Evolutionary conservation across 139 green algal species (phyloP), one percentile per base, ranked within the genome.

Genomic region (Nannochloris sp.): DNA sequence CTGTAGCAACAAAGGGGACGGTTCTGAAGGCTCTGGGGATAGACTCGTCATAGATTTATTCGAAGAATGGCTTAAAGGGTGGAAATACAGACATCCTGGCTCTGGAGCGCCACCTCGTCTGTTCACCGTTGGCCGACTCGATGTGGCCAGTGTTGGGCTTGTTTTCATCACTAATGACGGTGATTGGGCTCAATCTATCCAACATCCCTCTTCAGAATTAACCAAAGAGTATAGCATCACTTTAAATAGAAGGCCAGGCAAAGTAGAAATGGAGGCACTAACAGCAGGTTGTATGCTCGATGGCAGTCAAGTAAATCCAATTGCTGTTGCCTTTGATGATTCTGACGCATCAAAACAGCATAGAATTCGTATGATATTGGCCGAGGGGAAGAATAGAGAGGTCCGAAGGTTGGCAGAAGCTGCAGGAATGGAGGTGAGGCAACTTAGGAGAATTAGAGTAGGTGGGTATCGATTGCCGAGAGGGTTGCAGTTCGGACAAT

Each of bases 141-240:
- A 99, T 62, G 90, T 92, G 5, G 65, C 80, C 12, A 87, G 88
- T 8, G 84, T 82, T 5, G 93, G 93, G 0, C 84, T 99, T 29
- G 77, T 99, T 24, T 80, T 99, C 12, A 76, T 99, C 23, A 99
- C 93, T 4, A 98, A 98, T 57, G 93, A 99, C 62, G 93, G 93
- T 60, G 65, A 78, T 23, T 95, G 88, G 88, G 85, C 88, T 3
- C 72, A 94, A 30, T 64, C 68, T 30, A 72, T 91, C 4, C 54
- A 65, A 54, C 85, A 91, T 61, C 85, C 85, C 6, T 81, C 68
- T 9, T 54, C 31, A 2, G 81, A 73, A 24, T 19, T 91, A 4
- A 79, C 70, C 3, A 89, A 90, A 59, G 86, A 92, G 65, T 95
- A 95, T 64, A 37, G 85, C 9, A 81, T 90, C n/a, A 82, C 78